These are phyloP conservation scores for Coniferiporia sulphurascens DNA, from an alignment of 1,284 basidiomycete species.

Conservation along the genomic window DNA sequence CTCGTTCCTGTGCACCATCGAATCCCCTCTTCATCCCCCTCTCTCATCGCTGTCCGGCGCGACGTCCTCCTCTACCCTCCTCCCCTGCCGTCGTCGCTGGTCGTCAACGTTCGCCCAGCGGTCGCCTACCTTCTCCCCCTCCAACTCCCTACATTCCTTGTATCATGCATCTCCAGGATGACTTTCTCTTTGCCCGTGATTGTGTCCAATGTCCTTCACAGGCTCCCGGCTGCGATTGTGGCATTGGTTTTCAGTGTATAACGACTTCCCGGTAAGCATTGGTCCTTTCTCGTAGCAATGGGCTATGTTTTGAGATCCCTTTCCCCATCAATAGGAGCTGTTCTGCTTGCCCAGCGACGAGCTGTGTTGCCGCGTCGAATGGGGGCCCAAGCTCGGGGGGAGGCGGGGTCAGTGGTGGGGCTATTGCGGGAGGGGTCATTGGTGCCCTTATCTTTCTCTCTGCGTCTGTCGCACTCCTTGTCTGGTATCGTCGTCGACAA, in stretches of 20 bases:
- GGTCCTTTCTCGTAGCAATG: not conserved
- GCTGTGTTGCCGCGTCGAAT: conserved; percentile 49
- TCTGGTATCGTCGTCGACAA: conserved; percentile 58
- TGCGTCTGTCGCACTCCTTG: conserved; percentile 43
- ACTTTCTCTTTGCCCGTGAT: conserved; percentile 34
- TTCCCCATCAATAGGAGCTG: conserved; percentile 23
- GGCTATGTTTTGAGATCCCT: conserved; percentile 15
- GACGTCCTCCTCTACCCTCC: conserved; percentile 8
- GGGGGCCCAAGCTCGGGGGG: conserved; percentile 21
- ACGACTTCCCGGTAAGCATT: conserved; percentile 1
- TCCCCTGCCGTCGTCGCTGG: conserved; percentile 20
- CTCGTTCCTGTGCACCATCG: not conserved
- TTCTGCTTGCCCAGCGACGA: conserved; percentile 30
- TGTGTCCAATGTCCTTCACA: conserved; percentile 34
- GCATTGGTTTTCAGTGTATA: conserved; percentile 9
- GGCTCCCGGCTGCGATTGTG: conserved; percentile 31
- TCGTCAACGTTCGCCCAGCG: conserved; percentile 5
- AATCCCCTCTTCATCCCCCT: conserved; percentile 4
- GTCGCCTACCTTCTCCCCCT: not conserved
- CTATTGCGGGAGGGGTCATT: conserved; percentile 68
- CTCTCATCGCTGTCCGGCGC: conserved; percentile 3
- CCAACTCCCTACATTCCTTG: conserved; percentile 33
- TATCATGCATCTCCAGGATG: conserved; percentile 46
- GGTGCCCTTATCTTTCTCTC: conserved; percentile 57
- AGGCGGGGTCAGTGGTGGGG: conserved; percentile 55